Percentiles rank a stretch among this genome's conserved stretches.
Evolutionary conservation across 78 protist species (phyloP).

Genomic region (Carpediemonas membranifera): DNA sequence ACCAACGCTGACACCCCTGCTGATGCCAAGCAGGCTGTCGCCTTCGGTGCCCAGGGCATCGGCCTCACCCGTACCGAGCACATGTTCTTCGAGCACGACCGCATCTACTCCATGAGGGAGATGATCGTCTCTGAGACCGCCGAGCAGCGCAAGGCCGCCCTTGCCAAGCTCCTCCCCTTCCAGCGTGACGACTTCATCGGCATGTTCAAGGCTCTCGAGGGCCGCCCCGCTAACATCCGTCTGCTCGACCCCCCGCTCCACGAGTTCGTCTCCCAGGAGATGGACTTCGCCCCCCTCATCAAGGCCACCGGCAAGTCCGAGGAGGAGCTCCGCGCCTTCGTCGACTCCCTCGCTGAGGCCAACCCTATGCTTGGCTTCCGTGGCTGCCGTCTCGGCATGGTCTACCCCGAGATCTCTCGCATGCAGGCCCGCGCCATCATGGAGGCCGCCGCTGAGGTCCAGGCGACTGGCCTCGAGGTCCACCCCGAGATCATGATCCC

Average conservation of each 20-base stretch:
- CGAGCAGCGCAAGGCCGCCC: slow-evolving; percentile 33
- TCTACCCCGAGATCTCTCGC: slow-evolving; percentile 56
- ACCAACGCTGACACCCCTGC: slow-evolving; percentile 62
- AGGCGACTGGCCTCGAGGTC: slow-evolving; percentile 14
- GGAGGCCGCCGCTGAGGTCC: slow-evolving; percentile 33
- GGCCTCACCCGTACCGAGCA: slow-evolving; percentile 70
- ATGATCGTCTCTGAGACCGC: slow-evolving; percentile 51
- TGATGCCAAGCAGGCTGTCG: slow-evolving; percentile 37
- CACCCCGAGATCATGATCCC: slow-evolving; percentile 50
- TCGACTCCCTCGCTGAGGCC: slow-evolving; percentile 34
- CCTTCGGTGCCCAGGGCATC: slow-evolving; percentile 43
- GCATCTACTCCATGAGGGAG: slow-evolving; percentile 42
- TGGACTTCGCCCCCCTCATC: slow-evolving; percentile 14
- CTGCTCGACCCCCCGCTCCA: slow-evolving; percentile 79
- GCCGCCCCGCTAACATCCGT: slow-evolving; percentile 53
- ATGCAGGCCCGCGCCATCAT: slow-evolving; percentile 55
- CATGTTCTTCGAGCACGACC: slow-evolving; percentile 50
- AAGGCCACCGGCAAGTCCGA: slow-evolving; percentile 14
- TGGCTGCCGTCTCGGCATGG: slow-evolving; percentile 61
- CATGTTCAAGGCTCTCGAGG: slow-evolving; percentile 46
- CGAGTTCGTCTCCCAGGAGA: slow-evolving; percentile 41
- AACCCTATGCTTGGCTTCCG: slow-evolving; percentile 79
- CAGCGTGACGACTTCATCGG: slow-evolving; percentile 32
- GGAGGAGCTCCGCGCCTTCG: slow-evolving; percentile 8
- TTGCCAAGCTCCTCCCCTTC: slow-evolving; percentile 42